Conservation (phyloP, 768 basidiomycete species). For the Boletellus ananas region DNA sequence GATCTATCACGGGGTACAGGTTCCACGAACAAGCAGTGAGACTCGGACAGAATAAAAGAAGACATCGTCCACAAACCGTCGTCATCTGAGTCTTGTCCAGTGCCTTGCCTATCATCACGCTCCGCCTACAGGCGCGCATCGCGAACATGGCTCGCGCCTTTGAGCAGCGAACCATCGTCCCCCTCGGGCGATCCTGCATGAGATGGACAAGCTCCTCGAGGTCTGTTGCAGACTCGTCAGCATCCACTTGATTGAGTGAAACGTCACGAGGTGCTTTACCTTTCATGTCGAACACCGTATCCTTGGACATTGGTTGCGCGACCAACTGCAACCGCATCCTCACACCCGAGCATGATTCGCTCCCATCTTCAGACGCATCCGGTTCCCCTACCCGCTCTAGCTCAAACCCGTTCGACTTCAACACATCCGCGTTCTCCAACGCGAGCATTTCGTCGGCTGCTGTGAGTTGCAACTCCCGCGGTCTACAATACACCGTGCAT, state of each 20-base stretch:
- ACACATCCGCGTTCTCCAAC: constrained; percentile 78
- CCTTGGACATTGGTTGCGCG: constrained; percentile 89
- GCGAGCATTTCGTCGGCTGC: constrained; percentile 89
- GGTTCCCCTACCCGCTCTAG: constrained; percentile 52
- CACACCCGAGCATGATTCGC: not conserved
- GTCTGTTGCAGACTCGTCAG: constrained; percentile 45
- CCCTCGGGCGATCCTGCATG: constrained; percentile 70
- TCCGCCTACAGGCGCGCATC: constrained; percentile 91
- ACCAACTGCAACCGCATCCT: constrained; percentile 53
- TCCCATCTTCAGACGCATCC: not conserved
- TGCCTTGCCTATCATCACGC: constrained; percentile 92
- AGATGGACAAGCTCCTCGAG: constrained; percentile 90
- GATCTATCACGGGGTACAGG: constrained; percentile 40
- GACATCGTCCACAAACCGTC: constrained; percentile 39
- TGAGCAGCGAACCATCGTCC: constrained; percentile 86
- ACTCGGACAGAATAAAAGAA: not conserved
- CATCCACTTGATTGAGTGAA: not conserved
- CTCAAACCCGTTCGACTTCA: constrained; percentile 88
- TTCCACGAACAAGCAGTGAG: not conserved
- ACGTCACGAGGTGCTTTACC: constrained; percentile 42
- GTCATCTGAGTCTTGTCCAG: constrained; percentile 78
- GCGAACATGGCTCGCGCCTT: constrained; percentile 97
- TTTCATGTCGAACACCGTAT: constrained; percentile 83
- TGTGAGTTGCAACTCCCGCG: constrained; percentile 74
- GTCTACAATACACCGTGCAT: constrained; percentile 40